Base-by-base conservation (phyloP, 2,329 filamentous ascomycete genomes). In the Grosmannia huntii region DNA sequence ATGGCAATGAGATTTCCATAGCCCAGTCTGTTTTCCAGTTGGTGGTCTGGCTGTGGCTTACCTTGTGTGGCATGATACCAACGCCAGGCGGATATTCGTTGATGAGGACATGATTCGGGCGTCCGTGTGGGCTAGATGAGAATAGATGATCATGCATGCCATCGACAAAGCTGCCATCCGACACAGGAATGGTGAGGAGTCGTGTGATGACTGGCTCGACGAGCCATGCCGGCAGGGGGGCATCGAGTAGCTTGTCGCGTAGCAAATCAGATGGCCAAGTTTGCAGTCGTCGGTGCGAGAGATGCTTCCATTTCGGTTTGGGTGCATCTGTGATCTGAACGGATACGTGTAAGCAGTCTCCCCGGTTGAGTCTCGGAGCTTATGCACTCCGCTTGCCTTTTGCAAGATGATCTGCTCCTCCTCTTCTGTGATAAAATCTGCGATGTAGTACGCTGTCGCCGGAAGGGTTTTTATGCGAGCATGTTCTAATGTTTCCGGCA, bases 31-130 rank as follows among this genome's bases (percentile, higher is more conserved):
- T 31, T 49, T n/a, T 25, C 14, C 10, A 23, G 12, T n/a, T 46
- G 38, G 25, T 7, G 27, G 9, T 23, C 14, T 14, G 16, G 33
- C 53, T 23, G 27, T 41, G 16, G 70, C 58, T 66, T 72, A 69
- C 68, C 75, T 96, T 94, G 70, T 97, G 92, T 53, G 91, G 85
- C 89, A 96, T 95, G 64, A 97, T 97, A n/a, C 92, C 92, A 62
- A 96, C 82, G 2, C 89, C 89, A 0, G 89, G 83, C 1, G 79
- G 78, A 70, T 97, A 99, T 70, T 96, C 91, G 67, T 99, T 99
- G 65, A 97, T 84, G 44, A 97, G 77, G 52, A 95, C 89, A 72
- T 97, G 94, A 66, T 97, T 99, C 3, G 92, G 89, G 4, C 75
- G 77, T 21, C 75, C 66, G 67, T 97, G 91, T 5, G 89, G 88